phyloP scores from a whole-genome alignment of 352 stramenopile species.

The Blastocystis sp. region DNA sequence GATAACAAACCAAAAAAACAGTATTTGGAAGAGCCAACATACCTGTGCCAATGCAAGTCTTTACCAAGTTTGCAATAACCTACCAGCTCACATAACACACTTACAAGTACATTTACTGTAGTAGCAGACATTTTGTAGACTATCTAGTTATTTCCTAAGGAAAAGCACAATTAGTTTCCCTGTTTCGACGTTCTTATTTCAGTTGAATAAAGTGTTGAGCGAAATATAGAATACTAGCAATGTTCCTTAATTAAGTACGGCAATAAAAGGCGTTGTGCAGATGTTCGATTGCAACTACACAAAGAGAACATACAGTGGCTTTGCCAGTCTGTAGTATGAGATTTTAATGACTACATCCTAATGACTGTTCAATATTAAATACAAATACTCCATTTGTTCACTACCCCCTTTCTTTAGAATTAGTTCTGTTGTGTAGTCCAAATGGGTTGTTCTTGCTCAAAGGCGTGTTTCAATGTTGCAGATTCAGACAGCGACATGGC shows the following conservation, averaged over 20 bases:
- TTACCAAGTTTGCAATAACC: slow-evolving; percentile 59
- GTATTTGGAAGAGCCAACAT: slow-evolving; percentile 59
- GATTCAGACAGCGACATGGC: not conserved
- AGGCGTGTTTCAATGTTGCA: not conserved
- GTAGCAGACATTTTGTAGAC: slow-evolving; percentile 21
- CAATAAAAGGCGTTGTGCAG: not conserved
- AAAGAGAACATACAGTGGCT: not conserved
- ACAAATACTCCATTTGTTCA: not conserved
- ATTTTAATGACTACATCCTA: no score
- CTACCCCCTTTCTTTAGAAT: not conserved
- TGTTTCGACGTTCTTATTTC: not conserved
- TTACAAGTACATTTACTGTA: not conserved
- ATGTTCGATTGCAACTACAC: not conserved
- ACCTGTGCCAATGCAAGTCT: slow-evolving; percentile 55
- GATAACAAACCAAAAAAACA: not conserved
- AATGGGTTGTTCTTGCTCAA: slow-evolving; percentile 52
- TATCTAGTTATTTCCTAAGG: not conserved
- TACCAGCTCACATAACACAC: not conserved
- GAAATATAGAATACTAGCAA: no score
- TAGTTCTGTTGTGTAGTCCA: not conserved
- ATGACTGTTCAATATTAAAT: not conserved
- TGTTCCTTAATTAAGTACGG: no score
- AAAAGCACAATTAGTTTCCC: not conserved
- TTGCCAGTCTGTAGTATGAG: no score
- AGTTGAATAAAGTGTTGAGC: no score